phyloP scores from a whole-genome alignment of 371 early-diverging fungal species.

The Mucor velutinosus region DNA sequence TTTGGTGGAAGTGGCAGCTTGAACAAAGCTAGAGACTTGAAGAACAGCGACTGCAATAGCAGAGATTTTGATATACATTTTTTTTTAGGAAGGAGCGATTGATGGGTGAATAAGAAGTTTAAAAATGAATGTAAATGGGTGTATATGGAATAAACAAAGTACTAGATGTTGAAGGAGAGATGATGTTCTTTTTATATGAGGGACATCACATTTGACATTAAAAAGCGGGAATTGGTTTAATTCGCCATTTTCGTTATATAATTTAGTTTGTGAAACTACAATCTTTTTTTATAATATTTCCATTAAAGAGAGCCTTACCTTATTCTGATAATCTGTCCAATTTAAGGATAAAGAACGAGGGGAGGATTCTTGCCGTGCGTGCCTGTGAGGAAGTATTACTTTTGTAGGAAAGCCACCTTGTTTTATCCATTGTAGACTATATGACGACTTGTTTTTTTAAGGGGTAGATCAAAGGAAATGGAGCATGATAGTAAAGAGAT shows the following conservation, averaged over 20 bases:
- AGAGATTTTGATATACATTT: slow-evolving; percentile 24
- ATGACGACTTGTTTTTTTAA: no score
- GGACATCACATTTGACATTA: background rate
- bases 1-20: slow-evolving; percentile 16
- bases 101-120: background rate
- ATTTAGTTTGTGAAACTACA: slow-evolving; percentile 22
- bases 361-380: background rate
- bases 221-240: slow-evolving; percentile 15
- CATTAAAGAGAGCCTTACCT: slow-evolving; percentile 13
- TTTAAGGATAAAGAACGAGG: slow-evolving; percentile 21
- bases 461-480: background rate
- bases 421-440: background rate
- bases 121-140: slow-evolving; percentile 14
- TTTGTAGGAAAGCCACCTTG: slow-evolving; percentile 5
- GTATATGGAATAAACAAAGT: background rate
- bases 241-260: slow-evolving; percentile 12
- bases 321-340: slow-evolving; percentile 25
- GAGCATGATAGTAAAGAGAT: background rate
- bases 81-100: background rate
- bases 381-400: background rate
- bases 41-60: slow-evolving; percentile 21
- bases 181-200: slow-evolving; percentile 2
- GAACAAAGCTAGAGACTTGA: slow-evolving; percentile 21
- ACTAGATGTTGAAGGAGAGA: background rate
- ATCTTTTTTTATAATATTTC: slow-evolving; percentile 10